Evolutionary conservation across 1,284 basidiomycete genomes (phyloP).

Genomic region (Rhodotorula sp.): DNA sequence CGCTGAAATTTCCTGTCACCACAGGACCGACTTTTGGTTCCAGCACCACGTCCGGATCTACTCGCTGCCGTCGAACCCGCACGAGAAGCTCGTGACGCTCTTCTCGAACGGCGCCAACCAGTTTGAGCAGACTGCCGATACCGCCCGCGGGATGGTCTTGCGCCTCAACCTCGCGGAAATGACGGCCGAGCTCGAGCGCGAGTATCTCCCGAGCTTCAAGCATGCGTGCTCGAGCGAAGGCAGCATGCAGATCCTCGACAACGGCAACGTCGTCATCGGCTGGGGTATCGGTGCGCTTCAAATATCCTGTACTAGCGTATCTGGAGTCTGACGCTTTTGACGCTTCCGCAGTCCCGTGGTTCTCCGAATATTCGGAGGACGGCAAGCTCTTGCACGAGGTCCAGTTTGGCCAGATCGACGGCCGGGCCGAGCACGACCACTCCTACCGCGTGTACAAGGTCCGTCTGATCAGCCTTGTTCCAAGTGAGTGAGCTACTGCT

Average conservation of each 20-base stretch:
- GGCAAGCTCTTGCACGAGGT: constrained; percentile 44
- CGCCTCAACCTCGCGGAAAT: constrained; percentile 40
- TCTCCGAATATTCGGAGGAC: constrained; percentile 38
- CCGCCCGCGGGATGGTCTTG: constrained; percentile 45
- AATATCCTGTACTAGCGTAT: too few species aligned
- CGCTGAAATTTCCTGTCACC: too few species aligned
- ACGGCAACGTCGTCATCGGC: constrained; percentile 25
- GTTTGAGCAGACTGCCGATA: not conserved
- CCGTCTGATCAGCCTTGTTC: not conserved
- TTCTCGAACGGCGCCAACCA: constrained; percentile 46
- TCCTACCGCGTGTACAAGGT: constrained; percentile 44
- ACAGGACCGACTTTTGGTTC: constrained; percentile 35
- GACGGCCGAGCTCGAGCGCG: constrained; percentile 37
- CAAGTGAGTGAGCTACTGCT: too few species aligned
- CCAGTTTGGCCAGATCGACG: constrained; percentile 44
- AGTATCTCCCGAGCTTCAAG: constrained; percentile 41
- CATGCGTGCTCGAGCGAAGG: constrained; percentile 44
- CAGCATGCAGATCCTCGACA: constrained; percentile 35
- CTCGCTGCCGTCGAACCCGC: not conserved
- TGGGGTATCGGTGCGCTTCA: constrained; percentile 2
- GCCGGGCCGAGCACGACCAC: constrained; percentile 24
- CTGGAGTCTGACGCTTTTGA: too few species aligned
- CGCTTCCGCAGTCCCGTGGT: not conserved
- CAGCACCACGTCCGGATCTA: constrained; percentile 28
- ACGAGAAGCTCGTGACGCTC: constrained; percentile 22